These are phyloP conservation scores for Scheffersomyces cryptocercus DNA, from an alignment of 1,139 yeast genomes.

Conservation along the genomic window DNA sequence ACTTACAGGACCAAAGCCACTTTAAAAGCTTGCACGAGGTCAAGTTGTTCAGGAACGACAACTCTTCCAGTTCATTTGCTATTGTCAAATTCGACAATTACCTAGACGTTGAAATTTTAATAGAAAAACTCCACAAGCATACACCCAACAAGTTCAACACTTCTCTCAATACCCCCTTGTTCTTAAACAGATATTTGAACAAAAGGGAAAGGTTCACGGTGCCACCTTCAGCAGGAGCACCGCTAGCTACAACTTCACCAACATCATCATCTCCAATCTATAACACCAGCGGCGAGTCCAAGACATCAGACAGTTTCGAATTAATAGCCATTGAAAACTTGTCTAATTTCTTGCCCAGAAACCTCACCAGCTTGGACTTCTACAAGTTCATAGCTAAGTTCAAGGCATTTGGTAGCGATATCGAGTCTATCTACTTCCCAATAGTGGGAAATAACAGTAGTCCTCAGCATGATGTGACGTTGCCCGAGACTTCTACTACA, in stretches of 20 bases:
- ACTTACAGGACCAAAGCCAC: constrained; percentile 24
- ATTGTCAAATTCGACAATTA: constrained; percentile 38
- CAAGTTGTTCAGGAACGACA: constrained; percentile 24
- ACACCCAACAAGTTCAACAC: constrained; percentile 38
- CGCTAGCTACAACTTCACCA: constrained; percentile 6
- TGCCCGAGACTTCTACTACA: not conserved
- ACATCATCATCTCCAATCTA: constrained; percentile 1
- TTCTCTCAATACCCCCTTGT: constrained; percentile 15
- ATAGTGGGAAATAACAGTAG: constrained; percentile 9
- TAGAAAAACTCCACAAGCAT: constrained; percentile 19
- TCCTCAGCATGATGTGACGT: constrained; percentile 12
- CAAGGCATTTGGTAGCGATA: constrained; percentile 32
- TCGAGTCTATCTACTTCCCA: constrained; percentile 51
- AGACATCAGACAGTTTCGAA: constrained; percentile 18
- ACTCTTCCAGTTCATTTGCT: constrained; percentile 21
- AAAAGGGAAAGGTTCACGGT: constrained; percentile 18
- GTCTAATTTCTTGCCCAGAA: constrained; percentile 27
- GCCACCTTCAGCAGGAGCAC: constrained; percentile 21
- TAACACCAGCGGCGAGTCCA: not conserved
- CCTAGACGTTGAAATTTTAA: constrained; percentile 36
- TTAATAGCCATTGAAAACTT: constrained; percentile 49
- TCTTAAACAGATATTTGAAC: constrained; percentile 15
- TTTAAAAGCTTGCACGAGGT: constrained; percentile 30
- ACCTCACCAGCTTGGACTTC: constrained; percentile 16
- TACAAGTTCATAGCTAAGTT: constrained; percentile 32